phyloP scores from a whole-genome alignment of 495 filamentous ascomycete species.

The Xylaria telfairii region DNA sequence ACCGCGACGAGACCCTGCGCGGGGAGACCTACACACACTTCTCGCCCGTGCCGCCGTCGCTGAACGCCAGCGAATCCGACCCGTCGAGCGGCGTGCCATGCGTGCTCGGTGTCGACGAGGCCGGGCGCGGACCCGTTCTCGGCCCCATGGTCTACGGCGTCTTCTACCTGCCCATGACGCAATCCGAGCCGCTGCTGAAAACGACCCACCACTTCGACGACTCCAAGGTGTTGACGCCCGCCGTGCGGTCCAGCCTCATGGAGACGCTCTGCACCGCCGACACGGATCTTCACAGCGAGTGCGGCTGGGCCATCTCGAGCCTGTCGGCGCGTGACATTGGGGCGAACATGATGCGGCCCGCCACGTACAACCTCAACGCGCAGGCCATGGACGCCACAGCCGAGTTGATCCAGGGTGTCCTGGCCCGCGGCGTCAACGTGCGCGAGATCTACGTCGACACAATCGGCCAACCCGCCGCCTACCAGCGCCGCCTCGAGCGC shows the following conservation, averaged over 20 bases:
- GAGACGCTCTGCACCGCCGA: slow-evolving; percentile 68
- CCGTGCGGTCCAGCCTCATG: slow-evolving; percentile 78
- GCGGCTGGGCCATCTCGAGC: slow-evolving; percentile 81
- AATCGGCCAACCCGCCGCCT: slow-evolving; percentile 78
- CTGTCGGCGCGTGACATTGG: slow-evolving; percentile 87
- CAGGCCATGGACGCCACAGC: slow-evolving; percentile 96
- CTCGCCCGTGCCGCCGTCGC: slow-evolving; percentile 68
- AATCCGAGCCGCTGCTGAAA: slow-evolving; percentile 75
- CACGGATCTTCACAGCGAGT: slow-evolving; percentile 68
- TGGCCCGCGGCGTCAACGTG: slow-evolving; percentile 77
- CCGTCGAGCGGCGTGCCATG: slow-evolving; percentile 34
- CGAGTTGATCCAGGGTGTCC: slow-evolving; percentile 77
- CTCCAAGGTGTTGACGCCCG: slow-evolving; percentile 82
- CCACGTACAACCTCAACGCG: slow-evolving; percentile 91
- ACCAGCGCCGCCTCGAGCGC: slow-evolving; percentile 83
- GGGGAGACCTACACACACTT: slow-evolving; percentile 87
- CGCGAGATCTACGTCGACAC: slow-evolving; percentile 95
- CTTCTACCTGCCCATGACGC: slow-evolving; percentile 76
- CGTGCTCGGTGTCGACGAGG: slow-evolving; percentile 89
- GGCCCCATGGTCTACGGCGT: slow-evolving; percentile 97
- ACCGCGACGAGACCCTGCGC: slow-evolving; percentile 62
- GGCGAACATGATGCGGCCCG: slow-evolving; percentile 77
- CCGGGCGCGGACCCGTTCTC: slow-evolving; percentile 91
- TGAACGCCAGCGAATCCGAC: slow-evolving; percentile 36
- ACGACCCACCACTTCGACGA: slow-evolving; percentile 85